These are phyloP conservation scores for Dryadomyces sulphureus DNA, from an alignment of 2,329 filamentous ascomycete species.

Conservation along the genomic window DNA sequence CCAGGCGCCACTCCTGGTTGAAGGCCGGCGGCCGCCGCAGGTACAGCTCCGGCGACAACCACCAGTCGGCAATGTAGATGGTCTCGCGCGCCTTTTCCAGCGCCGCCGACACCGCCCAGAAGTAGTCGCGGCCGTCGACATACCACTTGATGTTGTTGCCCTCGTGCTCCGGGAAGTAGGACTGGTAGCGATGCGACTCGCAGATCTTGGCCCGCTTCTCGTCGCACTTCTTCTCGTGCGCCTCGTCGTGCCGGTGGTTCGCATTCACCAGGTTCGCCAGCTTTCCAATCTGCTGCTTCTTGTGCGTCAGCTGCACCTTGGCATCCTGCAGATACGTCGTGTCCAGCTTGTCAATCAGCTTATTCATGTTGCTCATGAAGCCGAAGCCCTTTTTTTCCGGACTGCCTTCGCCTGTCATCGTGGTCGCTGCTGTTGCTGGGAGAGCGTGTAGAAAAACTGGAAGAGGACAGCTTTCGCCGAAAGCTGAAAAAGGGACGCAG, in stretches of 20 bases:
- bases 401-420: neutral
- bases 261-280: conserved; percentile 55
- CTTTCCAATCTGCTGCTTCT: conserved; percentile 51
- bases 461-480: neutral
- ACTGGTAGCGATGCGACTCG: conserved; percentile 70
- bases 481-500: neutral
- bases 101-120: conserved; percentile 81
- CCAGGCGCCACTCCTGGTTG: conserved; percentile 76
- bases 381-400: neutral
- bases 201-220: conserved; percentile 59
- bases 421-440: neutral
- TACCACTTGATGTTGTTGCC: conserved; percentile 93
- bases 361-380: conserved; percentile 17
- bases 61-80: conserved; percentile 96
- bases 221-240: conserved; percentile 74
- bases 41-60: conserved; percentile 82
- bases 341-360: conserved; percentile 25
- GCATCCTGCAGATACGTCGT: conserved; percentile 39
- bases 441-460: neutral
- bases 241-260: conserved; percentile 87
- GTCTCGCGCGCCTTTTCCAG: conserved; percentile 82
- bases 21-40: conserved; percentile 68
- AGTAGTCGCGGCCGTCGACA: conserved; percentile 89
- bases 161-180: conserved; percentile 75
- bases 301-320: conserved; percentile 41